phyloP scores from a whole-genome alignment of 78 protist species.

The Anaeramoeba flamelloides region DNA sequence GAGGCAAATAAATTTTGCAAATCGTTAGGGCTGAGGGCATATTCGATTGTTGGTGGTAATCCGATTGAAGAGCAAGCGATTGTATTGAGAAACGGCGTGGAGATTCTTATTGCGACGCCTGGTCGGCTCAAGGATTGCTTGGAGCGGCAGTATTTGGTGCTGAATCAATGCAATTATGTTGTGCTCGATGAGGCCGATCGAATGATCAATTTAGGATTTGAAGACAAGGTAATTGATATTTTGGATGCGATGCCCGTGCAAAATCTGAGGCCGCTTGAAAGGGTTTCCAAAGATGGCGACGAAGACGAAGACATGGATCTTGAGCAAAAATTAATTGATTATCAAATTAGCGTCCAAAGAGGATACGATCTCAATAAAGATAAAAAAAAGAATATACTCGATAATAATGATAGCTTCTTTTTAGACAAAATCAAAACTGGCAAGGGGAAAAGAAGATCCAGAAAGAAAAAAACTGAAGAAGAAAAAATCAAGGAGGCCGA shows the following conservation, averaged over 20 bases:
- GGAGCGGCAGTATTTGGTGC: slow-evolving; percentile 49
- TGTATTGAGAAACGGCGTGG: neutral
- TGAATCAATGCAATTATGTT: slow-evolving; percentile 67
- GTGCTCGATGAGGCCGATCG: slow-evolving; percentile 79
- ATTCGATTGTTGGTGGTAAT: slow-evolving; percentile 63
- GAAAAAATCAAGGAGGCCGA: neutral
- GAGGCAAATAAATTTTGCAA: slow-evolving; percentile 27
- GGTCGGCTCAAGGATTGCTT: slow-evolving; percentile 66
- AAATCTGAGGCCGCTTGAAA: neutral
- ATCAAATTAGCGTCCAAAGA: no score
- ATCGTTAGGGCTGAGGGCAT: slow-evolving; percentile 28
- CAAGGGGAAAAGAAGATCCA: neutral
- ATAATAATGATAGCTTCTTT: neutral
- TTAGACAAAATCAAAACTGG: neutral
- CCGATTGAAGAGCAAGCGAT: neutral
- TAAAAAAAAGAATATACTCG: neutral
- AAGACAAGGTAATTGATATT: slow-evolving; percentile 41
- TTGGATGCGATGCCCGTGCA: neutral
- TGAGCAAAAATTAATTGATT: no score
- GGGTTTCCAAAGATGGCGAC: no score
- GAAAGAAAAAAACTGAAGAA: neutral
- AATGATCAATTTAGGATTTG: slow-evolving; percentile 66
- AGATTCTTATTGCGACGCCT: slow-evolving; percentile 65
- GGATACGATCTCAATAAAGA: neutral
- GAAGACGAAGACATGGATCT: neutral